Percentiles rank a stretch among this genome's conserved stretches.
phyloP scores from a whole-genome alignment of 2,329 filamentous ascomycete genomes.

The Dactylellina parvicollis region DNA sequence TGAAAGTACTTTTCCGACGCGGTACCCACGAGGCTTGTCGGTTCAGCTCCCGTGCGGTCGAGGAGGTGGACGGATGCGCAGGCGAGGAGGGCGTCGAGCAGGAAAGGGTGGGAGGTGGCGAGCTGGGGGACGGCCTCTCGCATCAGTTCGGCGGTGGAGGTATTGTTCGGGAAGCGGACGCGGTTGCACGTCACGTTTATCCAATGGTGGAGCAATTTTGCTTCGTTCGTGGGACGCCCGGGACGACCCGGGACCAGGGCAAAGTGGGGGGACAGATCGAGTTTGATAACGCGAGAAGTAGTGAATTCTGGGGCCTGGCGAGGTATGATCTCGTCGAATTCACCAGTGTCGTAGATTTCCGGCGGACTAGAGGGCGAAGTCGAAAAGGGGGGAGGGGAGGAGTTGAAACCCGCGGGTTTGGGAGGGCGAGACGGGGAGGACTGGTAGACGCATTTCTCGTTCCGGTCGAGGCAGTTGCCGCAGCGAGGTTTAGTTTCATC shows the following conservation, averaged over 20 bases:
- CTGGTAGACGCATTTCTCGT: conserved; percentile 46
- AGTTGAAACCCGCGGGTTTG: conserved; percentile 28
- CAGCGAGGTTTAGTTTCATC: conserved; percentile 51
- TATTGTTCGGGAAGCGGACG: conserved; percentile 37
- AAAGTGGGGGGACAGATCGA: conserved; percentile 27
- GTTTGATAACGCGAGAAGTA: conserved; percentile 23
- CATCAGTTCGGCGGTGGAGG: conserved; percentile 42
- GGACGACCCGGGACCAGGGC: conserved; percentile 46
- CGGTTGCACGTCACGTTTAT: conserved; percentile 43
- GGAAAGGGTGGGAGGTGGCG: conserved; percentile 28
- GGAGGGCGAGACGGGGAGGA: conserved; percentile 19
- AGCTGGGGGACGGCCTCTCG: conserved; percentile 47
- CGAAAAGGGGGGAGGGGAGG: background rate
- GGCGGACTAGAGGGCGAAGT: conserved; percentile 25
- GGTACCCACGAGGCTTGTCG: conserved; percentile 29
- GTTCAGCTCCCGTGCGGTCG: conserved; percentile 31
- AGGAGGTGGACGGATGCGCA: conserved; percentile 43
- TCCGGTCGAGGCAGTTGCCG: conserved; percentile 48
- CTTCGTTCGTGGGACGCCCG: conserved; percentile 46
- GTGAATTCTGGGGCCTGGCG: conserved; percentile 25
- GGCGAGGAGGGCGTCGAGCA: conserved; percentile 43
- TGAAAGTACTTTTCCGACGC: conserved; percentile 38
- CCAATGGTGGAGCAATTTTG: conserved; percentile 48
- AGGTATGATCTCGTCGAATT: conserved; percentile 48
- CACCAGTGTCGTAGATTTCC: conserved; percentile 45